Evolutionary conservation across 768 basidiomycete species (phyloP).

Genomic region (Lyophyllum shimeji): DNA sequence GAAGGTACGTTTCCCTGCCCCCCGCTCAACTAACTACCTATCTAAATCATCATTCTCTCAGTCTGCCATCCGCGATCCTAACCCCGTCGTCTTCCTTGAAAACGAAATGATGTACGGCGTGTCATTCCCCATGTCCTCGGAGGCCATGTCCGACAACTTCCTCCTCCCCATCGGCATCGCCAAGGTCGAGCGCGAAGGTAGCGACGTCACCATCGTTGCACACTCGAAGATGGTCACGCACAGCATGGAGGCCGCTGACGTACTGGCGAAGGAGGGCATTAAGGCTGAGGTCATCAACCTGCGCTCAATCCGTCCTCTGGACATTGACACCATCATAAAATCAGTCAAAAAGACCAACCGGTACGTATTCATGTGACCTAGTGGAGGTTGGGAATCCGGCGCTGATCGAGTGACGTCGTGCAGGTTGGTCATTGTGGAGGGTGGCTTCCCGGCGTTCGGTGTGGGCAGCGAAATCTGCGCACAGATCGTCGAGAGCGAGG

Average conservation of each 20-base stretch:
- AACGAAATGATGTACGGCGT: constrained; percentile 99
- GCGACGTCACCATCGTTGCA: constrained; percentile 93
- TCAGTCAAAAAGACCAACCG: constrained; percentile 99
- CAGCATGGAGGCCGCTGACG: constrained; percentile 91
- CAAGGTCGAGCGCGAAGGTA: constrained; percentile 92
- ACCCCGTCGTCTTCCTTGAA: constrained; percentile 97
- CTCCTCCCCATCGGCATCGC: constrained; percentile 95
- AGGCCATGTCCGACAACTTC: constrained; percentile 95
- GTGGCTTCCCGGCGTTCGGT: constrained; percentile 98
- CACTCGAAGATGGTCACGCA: constrained; percentile 99
- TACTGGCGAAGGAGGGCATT: constrained; percentile 93
- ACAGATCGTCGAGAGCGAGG: constrained; percentile 95
- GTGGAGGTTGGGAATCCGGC: background rate
- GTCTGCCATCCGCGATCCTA: constrained; percentile 97
- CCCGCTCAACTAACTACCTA: background rate
- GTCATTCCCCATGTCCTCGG: constrained; percentile 92
- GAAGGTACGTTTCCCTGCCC: constrained; percentile 56
- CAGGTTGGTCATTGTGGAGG: constrained; percentile 92
- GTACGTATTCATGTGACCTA: constrained; percentile 41
- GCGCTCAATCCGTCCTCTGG: constrained; percentile 91
- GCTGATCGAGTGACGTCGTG: constrained; percentile 4
- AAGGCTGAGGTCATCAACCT: constrained; percentile 98
- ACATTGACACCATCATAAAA: constrained; percentile 95
- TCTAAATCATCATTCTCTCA: constrained; percentile 25
- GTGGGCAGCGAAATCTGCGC: constrained; percentile 99